These are phyloP conservation scores for Mucor racemosus DNA, from an alignment of 371 early-diverging fungal species.

Conservation along the genomic window DNA sequence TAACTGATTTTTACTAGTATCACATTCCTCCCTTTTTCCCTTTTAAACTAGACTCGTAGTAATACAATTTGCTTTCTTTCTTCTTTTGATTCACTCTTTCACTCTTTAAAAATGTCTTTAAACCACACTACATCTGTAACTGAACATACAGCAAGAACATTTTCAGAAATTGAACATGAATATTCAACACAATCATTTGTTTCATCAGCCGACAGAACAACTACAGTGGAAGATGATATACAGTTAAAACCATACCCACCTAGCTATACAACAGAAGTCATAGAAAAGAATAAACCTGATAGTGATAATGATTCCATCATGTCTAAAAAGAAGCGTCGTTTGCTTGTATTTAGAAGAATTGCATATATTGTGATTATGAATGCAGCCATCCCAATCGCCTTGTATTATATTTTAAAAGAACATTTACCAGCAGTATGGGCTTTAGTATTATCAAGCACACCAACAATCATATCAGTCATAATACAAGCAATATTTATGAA, in stretches of 20 bases:
- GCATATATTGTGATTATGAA: conserved; percentile 39
- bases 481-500: conserved; percentile 38
- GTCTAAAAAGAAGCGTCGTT: conserved; percentile 21
- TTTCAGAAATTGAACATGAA: conserved; percentile 18
- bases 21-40: conserved; percentile 25
- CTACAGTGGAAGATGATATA: conserved; percentile 16
- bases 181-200: neutral
- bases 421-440: conserved; percentile 50
- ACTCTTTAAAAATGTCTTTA: neutral
- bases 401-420: conserved; percentile 41
- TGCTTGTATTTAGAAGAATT: conserved; percentile 17
- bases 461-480: conserved; percentile 44
- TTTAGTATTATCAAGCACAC: conserved; percentile 44
- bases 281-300: neutral
- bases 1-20: neutral
- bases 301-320: neutral
- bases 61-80: conserved; percentile 9
- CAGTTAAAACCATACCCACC: conserved; percentile 5
- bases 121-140: conserved; percentile 1
- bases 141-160: conserved; percentile 10
- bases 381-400: conserved; percentile 42
- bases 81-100: conserved; percentile 6
- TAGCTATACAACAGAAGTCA: neutral
- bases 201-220: conserved; percentile 13
- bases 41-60: conserved; percentile 23